A percentile compares a stretch with the other conserved stretches of the same genome.
Conservation (phyloP, 2,329 filamentous ascomycete species). For the Colletotrichum sp. region DNA sequence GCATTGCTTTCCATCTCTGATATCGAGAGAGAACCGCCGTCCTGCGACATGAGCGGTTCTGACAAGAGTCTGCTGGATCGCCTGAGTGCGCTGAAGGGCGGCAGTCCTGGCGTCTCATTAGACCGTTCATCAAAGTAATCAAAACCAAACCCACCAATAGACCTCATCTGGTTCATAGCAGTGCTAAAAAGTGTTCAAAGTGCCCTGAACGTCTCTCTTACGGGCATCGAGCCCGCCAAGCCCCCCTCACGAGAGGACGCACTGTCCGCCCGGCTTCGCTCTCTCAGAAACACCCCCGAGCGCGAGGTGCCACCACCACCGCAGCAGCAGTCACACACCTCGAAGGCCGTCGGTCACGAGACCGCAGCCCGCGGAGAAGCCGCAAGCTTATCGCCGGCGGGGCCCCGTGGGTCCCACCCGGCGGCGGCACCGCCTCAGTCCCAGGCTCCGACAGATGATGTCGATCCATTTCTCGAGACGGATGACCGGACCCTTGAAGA, state of each 20-base stretch:
- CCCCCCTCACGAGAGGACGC: conserved; percentile 54
- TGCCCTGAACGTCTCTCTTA: conserved; percentile 31
- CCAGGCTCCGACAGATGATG: conserved; percentile 26
- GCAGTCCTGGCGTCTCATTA: conserved; percentile 28
- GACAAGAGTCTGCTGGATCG: conserved; percentile 58
- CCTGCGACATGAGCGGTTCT: neutral
- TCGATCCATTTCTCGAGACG: conserved; percentile 46
- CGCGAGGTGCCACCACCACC: conserved; percentile 16
- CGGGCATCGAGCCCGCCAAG: conserved; percentile 46
- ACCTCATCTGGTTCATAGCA: neutral
- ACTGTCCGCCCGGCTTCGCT: conserved; percentile 56
- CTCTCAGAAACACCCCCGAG: conserved; percentile 47
- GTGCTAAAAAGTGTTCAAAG: conserved; percentile 17
- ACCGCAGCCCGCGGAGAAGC: neutral
- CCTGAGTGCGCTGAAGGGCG: conserved; percentile 56
- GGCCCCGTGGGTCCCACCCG: neutral
- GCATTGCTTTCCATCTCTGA: neutral
- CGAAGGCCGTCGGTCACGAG: neutral
- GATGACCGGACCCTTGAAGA: conserved; percentile 60
- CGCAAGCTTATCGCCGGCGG: neutral
- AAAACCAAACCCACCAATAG: neutral
- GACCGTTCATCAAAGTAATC: conserved; percentile 46
- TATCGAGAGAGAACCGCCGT: neutral
- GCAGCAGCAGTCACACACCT: neutral
- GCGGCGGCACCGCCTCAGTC: neutral